These are phyloP conservation scores for Fusarium sp. DNA, from an alignment of 2,329 filamentous ascomycete genomes.

Conservation along the genomic window DNA sequence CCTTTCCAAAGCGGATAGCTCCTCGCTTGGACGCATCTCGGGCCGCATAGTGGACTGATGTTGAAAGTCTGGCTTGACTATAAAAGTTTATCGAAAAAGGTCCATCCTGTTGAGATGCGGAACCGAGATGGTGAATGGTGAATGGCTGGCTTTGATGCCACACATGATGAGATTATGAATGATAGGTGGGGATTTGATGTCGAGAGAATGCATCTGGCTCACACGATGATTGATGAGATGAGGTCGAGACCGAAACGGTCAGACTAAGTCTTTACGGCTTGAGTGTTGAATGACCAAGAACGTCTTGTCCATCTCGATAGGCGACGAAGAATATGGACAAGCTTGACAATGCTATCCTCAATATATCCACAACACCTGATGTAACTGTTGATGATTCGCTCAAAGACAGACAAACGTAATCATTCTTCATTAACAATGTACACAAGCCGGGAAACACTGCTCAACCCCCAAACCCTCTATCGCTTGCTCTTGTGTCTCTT, in stretches of 20 bases:
- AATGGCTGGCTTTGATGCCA: background rate
- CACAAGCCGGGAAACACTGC: background rate
- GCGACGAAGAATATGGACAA: too few species aligned
- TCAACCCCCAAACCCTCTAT: background rate
- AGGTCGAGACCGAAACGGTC: too few species aligned
- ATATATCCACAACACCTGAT: background rate
- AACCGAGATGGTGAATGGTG: conserved; percentile 5
- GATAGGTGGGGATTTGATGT: background rate
- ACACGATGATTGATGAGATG: too few species aligned
- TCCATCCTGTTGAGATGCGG: conserved; percentile 1
- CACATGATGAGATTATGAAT: background rate
- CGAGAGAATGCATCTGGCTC: background rate
- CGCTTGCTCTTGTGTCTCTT: conserved; percentile 49
- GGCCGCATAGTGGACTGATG: conserved; percentile 33
- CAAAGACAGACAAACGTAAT: background rate
- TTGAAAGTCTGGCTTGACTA: conserved; percentile 24
- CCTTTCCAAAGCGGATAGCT: conserved; percentile 16
- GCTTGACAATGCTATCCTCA: too few species aligned
- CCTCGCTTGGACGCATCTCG: conserved; percentile 33
- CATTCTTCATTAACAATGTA: conserved; percentile 14
- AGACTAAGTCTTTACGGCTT: too few species aligned
- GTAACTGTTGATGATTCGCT: background rate
- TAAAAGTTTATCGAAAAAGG: conserved; percentile 18
- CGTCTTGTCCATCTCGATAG: too few species aligned
- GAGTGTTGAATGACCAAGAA: too few species aligned